These are phyloP conservation scores for Cytospora piceicola DNA, from an alignment of 2,329 filamentous ascomycete species.

Conservation along the genomic window DNA sequence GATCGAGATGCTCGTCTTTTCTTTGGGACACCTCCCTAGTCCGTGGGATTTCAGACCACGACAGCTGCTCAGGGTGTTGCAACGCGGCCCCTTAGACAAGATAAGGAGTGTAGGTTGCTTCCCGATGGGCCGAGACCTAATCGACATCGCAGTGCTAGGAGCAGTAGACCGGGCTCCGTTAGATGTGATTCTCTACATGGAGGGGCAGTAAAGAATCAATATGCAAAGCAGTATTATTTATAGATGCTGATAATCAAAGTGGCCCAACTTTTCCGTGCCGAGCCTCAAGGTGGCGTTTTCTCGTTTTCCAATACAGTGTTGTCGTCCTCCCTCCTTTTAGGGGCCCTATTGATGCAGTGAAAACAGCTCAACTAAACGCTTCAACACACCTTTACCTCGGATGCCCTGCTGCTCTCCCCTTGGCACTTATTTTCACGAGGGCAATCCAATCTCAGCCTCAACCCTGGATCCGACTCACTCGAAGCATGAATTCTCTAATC, in stretches of 20 bases:
- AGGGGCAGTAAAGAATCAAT: background rate
- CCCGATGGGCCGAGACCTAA: background rate
- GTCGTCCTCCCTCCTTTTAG: background rate
- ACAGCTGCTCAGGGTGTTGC: background rate
- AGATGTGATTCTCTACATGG: background rate
- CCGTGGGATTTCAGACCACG: background rate
- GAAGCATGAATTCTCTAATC: slow-evolving; percentile 42
- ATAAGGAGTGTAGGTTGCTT: background rate
- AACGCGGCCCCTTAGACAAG: background rate
- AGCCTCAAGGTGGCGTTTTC: background rate
- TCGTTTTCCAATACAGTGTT: background rate
- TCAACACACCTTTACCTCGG: too few species aligned
- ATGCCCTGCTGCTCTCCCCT: background rate
- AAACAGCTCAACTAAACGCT: background rate
- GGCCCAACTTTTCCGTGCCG: slow-evolving; percentile 7
- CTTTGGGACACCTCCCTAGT: background rate
- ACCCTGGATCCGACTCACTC: background rate
- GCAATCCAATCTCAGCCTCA: background rate
- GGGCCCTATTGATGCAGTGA: background rate
- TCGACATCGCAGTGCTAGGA: background rate
- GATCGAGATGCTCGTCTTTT: background rate
- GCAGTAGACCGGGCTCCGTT: background rate
- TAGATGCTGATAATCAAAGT: slow-evolving; percentile 9
- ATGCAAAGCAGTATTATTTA: background rate
- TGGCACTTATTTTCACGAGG: background rate